Percentiles rank a stretch among this genome's conserved stretches.
These are phyloP conservation scores for Bimuria novae-zelandiae DNA, from an alignment of 2,329 filamentous ascomycete genomes.

Conservation along the genomic window DNA sequence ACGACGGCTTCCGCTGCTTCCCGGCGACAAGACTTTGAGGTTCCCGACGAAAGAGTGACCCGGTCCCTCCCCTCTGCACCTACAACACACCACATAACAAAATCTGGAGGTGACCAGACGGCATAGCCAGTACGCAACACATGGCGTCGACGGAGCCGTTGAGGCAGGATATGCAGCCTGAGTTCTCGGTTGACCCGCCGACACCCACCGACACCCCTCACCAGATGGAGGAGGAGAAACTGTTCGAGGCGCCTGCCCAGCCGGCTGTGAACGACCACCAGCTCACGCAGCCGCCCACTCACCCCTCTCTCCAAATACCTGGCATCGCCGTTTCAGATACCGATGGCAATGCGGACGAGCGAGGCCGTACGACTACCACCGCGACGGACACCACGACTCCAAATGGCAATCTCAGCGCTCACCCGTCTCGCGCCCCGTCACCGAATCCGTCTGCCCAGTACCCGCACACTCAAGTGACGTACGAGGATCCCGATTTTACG, in stretches of 20 bases:
- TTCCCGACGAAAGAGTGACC: constrained; percentile 6
- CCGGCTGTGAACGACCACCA: not conserved
- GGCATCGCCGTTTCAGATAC: constrained; percentile 25
- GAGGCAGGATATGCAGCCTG: constrained; percentile 10
- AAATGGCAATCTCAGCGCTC: constrained; percentile 5
- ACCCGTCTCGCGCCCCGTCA: constrained; percentile 23
- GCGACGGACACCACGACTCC: not conserved
- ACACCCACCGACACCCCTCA: constrained; percentile 15
- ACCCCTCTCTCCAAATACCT: constrained; percentile 26
- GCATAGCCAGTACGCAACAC: constrained; percentile 29
- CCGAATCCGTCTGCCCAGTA: constrained; percentile 40
- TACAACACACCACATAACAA: not conserved
- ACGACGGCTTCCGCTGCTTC: constrained; percentile 27
- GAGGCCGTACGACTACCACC: constrained; percentile 1
- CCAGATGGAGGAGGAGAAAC: not conserved
- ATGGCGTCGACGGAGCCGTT: constrained; percentile 39
- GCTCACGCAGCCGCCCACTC: constrained; percentile 8
- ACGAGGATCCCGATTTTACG: constrained; percentile 47
- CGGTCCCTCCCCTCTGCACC: not conserved
- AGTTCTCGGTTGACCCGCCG: constrained; percentile 12
- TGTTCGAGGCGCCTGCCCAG: not conserved
- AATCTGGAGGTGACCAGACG: not conserved
- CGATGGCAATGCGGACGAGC: constrained; percentile 10
- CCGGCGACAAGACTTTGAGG: constrained; percentile 26
- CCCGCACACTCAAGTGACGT: constrained; percentile 48